phyloP scores from a whole-genome alignment of 148 eudicot genomes.

The Dianthus caryophyllus region DNA sequence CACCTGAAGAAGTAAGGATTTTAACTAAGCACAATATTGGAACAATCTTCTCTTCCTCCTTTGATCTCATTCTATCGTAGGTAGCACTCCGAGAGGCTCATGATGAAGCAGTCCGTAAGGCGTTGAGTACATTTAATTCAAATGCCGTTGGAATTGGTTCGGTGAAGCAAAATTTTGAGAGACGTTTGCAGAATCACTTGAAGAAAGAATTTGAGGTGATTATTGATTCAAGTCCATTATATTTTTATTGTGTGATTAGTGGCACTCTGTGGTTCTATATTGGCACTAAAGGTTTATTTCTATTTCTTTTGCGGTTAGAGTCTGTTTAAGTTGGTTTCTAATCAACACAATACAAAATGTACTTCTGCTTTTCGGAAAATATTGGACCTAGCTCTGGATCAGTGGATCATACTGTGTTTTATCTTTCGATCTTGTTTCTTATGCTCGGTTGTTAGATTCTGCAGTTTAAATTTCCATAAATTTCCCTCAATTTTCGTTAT shows the following conservation, averaged over 20 bases:
- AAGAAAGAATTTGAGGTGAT: slow-evolving; percentile 89
- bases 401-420: not conserved
- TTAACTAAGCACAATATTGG: slow-evolving; percentile 8
- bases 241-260: not conserved
- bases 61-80: slow-evolving; percentile 35
- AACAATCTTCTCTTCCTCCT: slow-evolving; percentile 1
- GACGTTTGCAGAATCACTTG: slow-evolving; percentile 53
- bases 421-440: not conserved
- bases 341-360: not conserved
- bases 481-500: not conserved
- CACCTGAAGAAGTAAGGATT: slow-evolving; percentile 81
- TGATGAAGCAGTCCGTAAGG: slow-evolving; percentile 71
- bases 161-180: slow-evolving; percentile 74
- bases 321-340: not conserved
- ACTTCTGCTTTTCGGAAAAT: not conserved
- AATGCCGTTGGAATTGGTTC: slow-evolving; percentile 83
- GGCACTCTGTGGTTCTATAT: not conserved
- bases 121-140: slow-evolving; percentile 49
- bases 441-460: not conserved
- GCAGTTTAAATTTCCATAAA: not conserved
- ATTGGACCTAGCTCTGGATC: not conserved
- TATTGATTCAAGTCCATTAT: not conserved
- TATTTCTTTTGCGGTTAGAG: not conserved
- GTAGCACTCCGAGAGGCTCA: slow-evolving; percentile 82
- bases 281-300: not conserved